These are phyloP conservation scores for Barnettozyma salicaria DNA, from an alignment of 805 yeast species.

Conservation along the genomic window DNA sequence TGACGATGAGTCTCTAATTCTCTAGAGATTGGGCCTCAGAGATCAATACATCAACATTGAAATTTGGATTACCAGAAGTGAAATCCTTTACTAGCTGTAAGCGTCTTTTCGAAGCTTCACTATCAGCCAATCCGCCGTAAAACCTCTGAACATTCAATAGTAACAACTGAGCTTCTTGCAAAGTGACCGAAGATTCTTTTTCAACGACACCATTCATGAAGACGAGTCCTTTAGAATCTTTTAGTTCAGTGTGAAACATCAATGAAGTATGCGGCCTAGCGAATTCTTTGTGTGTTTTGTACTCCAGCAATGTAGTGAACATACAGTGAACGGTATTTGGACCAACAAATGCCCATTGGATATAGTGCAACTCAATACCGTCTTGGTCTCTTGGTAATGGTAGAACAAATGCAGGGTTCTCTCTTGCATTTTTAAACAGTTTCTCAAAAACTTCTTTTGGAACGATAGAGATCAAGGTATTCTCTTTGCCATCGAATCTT, in stretches of 20 bases:
- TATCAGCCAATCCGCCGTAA: slow-evolving; percentile 58
- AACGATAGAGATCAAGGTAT: slow-evolving; percentile 60
- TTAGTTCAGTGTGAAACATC: slow-evolving; percentile 77
- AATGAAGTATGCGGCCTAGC: slow-evolving; percentile 95
- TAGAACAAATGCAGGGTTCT: slow-evolving; percentile 77
- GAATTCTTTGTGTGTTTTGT: slow-evolving; percentile 80
- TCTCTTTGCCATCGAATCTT: slow-evolving; percentile 58
- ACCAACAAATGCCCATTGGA: slow-evolving; percentile 91
- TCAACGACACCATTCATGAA: slow-evolving; percentile 87
- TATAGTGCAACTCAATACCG: slow-evolving; percentile 77
- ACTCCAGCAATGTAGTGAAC: slow-evolving; percentile 88
- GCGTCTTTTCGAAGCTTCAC: slow-evolving; percentile 42
- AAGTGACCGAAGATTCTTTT: slow-evolving; percentile 54
- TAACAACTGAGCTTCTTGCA: slow-evolving; percentile 74
- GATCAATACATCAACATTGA: slow-evolving; percentile 61
- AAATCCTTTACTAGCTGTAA: slow-evolving; percentile 56
- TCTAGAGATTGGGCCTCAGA: slow-evolving; percentile 72
- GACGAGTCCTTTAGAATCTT: slow-evolving; percentile 51
- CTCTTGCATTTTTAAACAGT: slow-evolving; percentile 59
- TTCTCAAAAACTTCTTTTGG: slow-evolving; percentile 52
- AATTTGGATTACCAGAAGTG: slow-evolving; percentile 61
- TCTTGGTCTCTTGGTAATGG: slow-evolving; percentile 68
- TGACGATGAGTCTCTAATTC: slow-evolving; percentile 11
- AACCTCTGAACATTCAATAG: slow-evolving; percentile 74
- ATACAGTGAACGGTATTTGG: slow-evolving; percentile 80